Evolutionary conservation across 495 filamentous ascomycete genomes (phyloP).

Genomic region (Ramalina intermedia): DNA sequence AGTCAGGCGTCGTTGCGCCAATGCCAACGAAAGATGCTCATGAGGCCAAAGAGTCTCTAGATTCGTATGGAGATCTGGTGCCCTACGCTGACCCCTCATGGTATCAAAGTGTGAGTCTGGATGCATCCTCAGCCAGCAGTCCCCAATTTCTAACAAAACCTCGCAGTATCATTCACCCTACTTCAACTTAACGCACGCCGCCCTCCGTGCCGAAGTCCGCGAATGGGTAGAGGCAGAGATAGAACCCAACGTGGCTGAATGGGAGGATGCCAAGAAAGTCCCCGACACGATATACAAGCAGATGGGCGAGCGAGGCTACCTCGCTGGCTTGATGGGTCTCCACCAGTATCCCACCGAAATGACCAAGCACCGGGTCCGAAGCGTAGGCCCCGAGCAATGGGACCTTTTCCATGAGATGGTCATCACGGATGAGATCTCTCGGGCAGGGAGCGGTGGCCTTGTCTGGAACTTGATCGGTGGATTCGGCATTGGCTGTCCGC

Average conservation of each 20-base stretch:
- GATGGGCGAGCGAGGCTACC: conserved; percentile 84
- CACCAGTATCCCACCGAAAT: conserved; percentile 60
- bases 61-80: conserved; percentile 73
- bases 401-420: conserved; percentile 96
- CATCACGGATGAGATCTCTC: conserved; percentile 83
- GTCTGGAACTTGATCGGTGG: conserved; percentile 98
- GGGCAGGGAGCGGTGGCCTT: conserved; percentile 76
- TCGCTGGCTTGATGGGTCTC: conserved; percentile 76
- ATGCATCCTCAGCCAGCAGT: background rate
- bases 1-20: conserved; percentile 32
- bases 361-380: conserved; percentile 52
- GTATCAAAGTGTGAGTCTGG: conserved; percentile 78
- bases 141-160: conserved; percentile 3
- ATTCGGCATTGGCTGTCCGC: conserved; percentile 86
- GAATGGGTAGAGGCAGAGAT: conserved; percentile 83
- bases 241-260: conserved; percentile 85
- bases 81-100: conserved; percentile 87
- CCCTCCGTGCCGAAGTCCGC: conserved; percentile 76
- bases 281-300: conserved; percentile 82
- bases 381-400: conserved; percentile 79
- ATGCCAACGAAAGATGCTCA: conserved; percentile 27
- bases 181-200: conserved; percentile 84
- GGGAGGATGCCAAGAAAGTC: conserved; percentile 88
- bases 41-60: conserved; percentile 53
- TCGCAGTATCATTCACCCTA: conserved; percentile 84